Evolutionary conservation across 1,284 basidiomycete genomes (phyloP), one percentile per base, ranked within the genome.

Genomic region (Psilocybe mexicana): DNA sequence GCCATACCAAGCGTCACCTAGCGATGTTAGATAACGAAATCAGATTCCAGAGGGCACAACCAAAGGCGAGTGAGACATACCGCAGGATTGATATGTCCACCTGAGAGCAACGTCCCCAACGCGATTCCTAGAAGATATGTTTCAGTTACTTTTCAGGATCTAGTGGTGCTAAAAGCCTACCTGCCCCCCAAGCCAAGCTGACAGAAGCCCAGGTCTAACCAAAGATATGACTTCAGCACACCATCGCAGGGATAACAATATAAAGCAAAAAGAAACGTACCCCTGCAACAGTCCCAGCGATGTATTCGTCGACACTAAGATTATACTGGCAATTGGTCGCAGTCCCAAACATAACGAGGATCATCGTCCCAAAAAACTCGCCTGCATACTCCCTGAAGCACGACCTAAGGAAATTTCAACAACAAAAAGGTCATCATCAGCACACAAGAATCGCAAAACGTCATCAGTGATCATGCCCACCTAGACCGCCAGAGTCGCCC

Each of bases 61-160:
- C 49, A 40, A 47, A 58, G 30, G 42, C 12, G 24, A 2, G 33
- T 33, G 47, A 14, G 7, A 57, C 71, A 62, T 54, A 82, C 87
- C 7, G 86, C 86, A 25, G 87, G 87, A 63, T 90, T 89, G 61
- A 89, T 78, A 67, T 89, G 87, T 23, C 84, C 87, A 30, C 85
- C 86, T 33, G 85, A 85, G 47, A 86, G 76, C 83, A 84, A 87
- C 0, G 81, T 83, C 38, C 84, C 86, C 49, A 88, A 70, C 14
- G 79, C 76, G 11, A 71, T 55, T 58, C 70, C 68, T 67, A 28
- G 35, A 35, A 10, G 11, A 35, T 10, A 18, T 10, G 43, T 24
- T 60, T 36, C 42, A 26, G 40, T 23, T 24, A 11, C 54, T 5
- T 52, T 6, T 45, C 14, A 5, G 50, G 25, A 44, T 11, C 33